Base-by-base conservation (phyloP, 257 asterid genomes). In the Misopates orontium region DNA sequence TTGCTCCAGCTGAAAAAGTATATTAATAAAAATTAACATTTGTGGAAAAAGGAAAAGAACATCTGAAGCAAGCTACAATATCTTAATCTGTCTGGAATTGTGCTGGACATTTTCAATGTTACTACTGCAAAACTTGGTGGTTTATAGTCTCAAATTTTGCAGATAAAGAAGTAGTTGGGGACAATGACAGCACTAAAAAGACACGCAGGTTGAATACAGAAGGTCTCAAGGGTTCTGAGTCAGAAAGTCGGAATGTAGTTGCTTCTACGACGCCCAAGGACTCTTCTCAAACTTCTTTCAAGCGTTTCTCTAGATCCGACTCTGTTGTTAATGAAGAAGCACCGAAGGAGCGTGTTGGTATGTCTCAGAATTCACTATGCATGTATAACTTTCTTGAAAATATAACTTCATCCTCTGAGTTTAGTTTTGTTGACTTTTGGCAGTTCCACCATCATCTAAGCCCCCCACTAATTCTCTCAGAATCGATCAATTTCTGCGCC, bases 401-500 rank as follows among this genome's bases (percentile, higher is more conserved):
- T 28, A 28, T n/a, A 20, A 36, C 56, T 71, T 69, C 39, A 36
- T 36, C 56, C 18, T 56, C 64, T 59, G 47, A 76, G 69, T 66
- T 25, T 8, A 10, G 8, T 58, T 68, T 23, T 64, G 36, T 69
- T 61, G 60, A 17, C 54, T 28, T 72, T 64, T 28, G 50, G 71
- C 89, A 90, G 97, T 90, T 68, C 95, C 96, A 55, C 90, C 91
- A 45, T 76, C 98, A 25, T 42, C 85, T 6, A 86, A 71, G 72
- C 77, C 83, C 45, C 81, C 94, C 0, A 91, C 85, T 16, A 76
- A 74, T 73, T 80, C 98, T 76, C 89, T 91, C 56, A 84, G 88
- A 73, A 86, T 91, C 64, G 95, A 91, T 77, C 83, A 75, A 10
- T 91, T 91, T 78, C 40, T 91, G 73, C 98, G 98, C 61, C 98